Base-by-base conservation (phyloP, 495 filamentous ascomycete genomes). In the Hypoxylon intermedium region DNA sequence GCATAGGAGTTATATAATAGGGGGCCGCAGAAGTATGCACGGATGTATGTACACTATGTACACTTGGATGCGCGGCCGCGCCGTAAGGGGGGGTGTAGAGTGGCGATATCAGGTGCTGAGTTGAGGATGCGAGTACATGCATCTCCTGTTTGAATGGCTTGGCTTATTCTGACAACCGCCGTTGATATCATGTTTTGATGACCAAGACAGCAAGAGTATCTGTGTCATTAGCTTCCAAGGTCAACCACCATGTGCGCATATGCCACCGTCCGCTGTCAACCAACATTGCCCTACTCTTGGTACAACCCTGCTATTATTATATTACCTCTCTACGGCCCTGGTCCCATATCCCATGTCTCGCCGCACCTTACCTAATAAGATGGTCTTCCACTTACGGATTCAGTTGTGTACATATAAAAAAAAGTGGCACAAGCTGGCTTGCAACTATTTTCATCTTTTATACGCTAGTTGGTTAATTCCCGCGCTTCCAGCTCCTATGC, bases 91-190 rank as follows among this genome's bases (percentile, higher is more conserved):
- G 41, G 38, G 7, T 36, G 9, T 5, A 34, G 37, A 48, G 28
- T 38, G 45, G 50, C 24, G 41, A 65, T 56, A 65, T 65, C 62
- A 65, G 62, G 62, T 65, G 62, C 62, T 23, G 20, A 24, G 24
- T 38, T 42, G 45, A 45, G 42, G 55, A 60, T 65, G 62, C 62
- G 62, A 65, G 62, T 65, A 60, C 62, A 45, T 65, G 62, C 62
- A 51, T 60, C 55, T 55, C 55, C 50, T 40, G 46, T 23, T 57
- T 31, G 37, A 30, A 13, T 41, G 15, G 36, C 13, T 31, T 26
- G 9, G 3, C 23, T 9, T n/a, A n/a, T n/a, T n/a, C n/a, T 26
- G 24, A 26, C 7, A 7, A 7, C 7, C 7, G 24, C 7, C 24
- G 24, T 7, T 3, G 24, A 7, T 26, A 26, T 26, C 24, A 26